phyloP scores from a whole-genome alignment of 371 early-diverging fungal genomes.

The Lichtheimia ramosa region DNA sequence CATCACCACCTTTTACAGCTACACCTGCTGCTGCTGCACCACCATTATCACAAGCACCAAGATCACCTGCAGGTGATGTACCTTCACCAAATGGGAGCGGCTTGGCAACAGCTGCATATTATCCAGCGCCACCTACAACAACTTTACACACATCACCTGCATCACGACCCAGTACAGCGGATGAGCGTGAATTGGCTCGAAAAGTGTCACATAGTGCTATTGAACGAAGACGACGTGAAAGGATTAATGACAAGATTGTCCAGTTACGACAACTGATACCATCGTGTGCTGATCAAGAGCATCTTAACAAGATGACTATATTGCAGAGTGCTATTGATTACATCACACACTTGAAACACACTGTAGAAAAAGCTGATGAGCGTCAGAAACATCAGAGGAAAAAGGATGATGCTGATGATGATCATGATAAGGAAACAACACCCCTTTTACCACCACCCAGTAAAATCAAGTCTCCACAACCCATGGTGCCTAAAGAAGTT shows the following conservation, averaged over 20 bases:
- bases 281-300: conserved; percentile 63
- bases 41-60: background rate
- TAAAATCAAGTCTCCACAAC: conserved; percentile 20
- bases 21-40: background rate
- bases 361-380: conserved; percentile 41
- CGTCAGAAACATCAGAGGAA: background rate
- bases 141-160: background rate
- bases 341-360: conserved; percentile 56
- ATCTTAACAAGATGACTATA: conserved; percentile 72
- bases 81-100: background rate
- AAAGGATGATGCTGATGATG: conserved; percentile 16
- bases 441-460: too few relatives aligned
- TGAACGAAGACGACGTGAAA: conserved; percentile 74
- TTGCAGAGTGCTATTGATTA: conserved; percentile 76
- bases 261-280: conserved; percentile 48
- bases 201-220: conserved; percentile 79
- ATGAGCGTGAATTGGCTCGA: conserved; percentile 56
- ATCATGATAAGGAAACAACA: conserved; percentile 11
- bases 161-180: conserved; percentile 26
- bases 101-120: background rate
- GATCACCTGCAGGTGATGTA: background rate
- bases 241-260: conserved; percentile 69
- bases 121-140: background rate
- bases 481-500: conserved; percentile 46
- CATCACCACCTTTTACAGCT: background rate